A percentile compares a stretch with the other conserved stretches of the same genome.
Conservation (phyloP, 441 rosid species). For the Syzygium malaccense region DNA sequence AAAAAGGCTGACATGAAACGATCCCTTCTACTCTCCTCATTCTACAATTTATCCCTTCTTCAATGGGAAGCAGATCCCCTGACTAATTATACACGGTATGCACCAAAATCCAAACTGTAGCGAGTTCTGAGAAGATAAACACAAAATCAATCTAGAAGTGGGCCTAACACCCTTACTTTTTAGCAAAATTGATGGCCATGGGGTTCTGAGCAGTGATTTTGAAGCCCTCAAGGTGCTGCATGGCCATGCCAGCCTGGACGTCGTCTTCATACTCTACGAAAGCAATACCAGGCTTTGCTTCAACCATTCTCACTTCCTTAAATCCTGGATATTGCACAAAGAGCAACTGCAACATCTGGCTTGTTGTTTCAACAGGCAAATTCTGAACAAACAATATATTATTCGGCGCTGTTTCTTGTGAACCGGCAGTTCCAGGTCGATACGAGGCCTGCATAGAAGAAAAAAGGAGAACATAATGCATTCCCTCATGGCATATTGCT, state of each 20-base stretch:
- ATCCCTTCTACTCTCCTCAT: neutral
- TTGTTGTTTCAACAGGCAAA: conserved; percentile 81
- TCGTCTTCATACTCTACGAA: conserved; percentile 92
- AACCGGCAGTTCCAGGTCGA: conserved; percentile 31
- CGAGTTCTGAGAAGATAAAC: neutral
- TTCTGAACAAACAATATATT: conserved; percentile 87
- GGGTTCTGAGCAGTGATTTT: conserved; percentile 83
- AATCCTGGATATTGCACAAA: conserved; percentile 84
- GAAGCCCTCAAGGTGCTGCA: conserved; percentile 92
- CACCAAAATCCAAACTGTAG: neutral
- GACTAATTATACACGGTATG: neutral
- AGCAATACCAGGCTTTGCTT: conserved; percentile 92
- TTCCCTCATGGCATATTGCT: neutral
- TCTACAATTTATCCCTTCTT: neutral
- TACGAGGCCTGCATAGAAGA: conserved; percentile 35
- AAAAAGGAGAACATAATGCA: neutral
- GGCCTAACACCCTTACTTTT: conserved; percentile 2
- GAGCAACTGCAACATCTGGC: conserved; percentile 75
- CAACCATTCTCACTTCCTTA: conserved; percentile 87
- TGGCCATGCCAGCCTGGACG: conserved; percentile 82
- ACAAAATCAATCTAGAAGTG: neutral
- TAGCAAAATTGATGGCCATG: conserved; percentile 33
- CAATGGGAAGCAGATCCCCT: neutral
- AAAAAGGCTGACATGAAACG: neutral
- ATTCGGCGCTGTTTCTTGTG: conserved; percentile 65